Percentiles rank a stretch among this genome's conserved stretches.
Conservation (phyloP, 108 stramenopile species). For the Skeletonema potamos region DNA sequence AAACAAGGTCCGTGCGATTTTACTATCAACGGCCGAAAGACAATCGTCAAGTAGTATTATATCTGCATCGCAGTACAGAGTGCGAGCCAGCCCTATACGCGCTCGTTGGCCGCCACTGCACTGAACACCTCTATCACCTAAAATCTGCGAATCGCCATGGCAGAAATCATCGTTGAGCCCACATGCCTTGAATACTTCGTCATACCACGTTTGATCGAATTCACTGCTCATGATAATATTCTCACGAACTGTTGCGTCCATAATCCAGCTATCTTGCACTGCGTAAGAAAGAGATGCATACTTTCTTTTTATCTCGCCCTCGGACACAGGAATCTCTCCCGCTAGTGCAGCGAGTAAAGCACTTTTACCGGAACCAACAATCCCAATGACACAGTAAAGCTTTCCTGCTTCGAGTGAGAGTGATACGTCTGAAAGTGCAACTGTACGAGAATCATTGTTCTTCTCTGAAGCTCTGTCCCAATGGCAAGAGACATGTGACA, state of each 20-base stretch:
- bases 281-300: conserved; percentile 68
- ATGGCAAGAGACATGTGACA: neutral
- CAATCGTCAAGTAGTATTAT: conserved; percentile 84
- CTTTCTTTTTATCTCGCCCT: conserved; percentile 27
- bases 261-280: conserved; percentile 84
- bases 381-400: conserved; percentile 26
- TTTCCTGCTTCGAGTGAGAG: neutral
- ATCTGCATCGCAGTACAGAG: conserved; percentile 45
- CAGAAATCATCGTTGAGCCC: conserved; percentile 60
- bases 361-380: conserved; percentile 15
- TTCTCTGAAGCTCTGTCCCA: neutral
- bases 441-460: neutral
- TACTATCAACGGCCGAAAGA: conserved; percentile 74
- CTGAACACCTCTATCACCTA: conserved; percentile 81
- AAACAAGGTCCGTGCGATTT: conserved; percentile 74
- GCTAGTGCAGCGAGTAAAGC: conserved; percentile 6
- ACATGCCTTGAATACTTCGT: conserved; percentile 58
- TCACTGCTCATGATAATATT: conserved; percentile 72
- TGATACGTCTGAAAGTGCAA: conserved; percentile 2
- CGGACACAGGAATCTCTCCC: neutral
- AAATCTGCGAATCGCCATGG: conserved; percentile 64
- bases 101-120: conserved; percentile 52
- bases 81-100: conserved; percentile 46
- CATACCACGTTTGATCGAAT: conserved; percentile 52
- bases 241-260: conserved; percentile 72